Percentiles rank a stretch among this genome's conserved stretches.
Evolutionary conservation across 1,139 yeast genomes (phyloP).

Genomic region (Hansenula anomala): DNA sequence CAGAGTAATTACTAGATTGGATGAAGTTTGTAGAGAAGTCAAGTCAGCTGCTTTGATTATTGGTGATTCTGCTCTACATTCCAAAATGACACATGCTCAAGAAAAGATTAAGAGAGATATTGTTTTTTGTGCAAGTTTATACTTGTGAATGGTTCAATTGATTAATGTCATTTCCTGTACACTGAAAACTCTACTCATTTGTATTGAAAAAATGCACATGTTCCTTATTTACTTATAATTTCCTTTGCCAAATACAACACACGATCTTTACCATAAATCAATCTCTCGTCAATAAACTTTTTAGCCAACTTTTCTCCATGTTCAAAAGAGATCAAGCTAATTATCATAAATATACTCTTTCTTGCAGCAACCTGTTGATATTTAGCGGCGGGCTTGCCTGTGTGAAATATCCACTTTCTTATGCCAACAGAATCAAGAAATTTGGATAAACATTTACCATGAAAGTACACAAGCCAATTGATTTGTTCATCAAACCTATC

Average conservation of each 20-base stretch:
- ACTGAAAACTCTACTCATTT: no score
- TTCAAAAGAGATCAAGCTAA: constrained; percentile 20
- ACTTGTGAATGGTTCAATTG: constrained; percentile 40
- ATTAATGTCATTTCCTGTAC: no score
- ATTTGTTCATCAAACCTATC: neutral
- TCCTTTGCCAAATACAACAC: constrained; percentile 8
- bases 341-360: constrained; percentile 14
- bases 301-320: constrained; percentile 14
- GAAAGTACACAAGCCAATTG: no score
- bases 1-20: constrained; percentile 90
- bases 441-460: no score
- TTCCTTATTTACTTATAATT: constrained; percentile 1
- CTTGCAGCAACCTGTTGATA: constrained; percentile 1
- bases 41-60: constrained; percentile 91
- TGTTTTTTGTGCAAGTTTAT: constrained; percentile 94
- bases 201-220: no score
- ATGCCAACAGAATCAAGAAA: no score
- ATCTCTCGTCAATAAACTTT: constrained; percentile 13
- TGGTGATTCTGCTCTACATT: constrained; percentile 84
- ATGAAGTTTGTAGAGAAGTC: constrained; percentile 93
- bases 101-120: constrained; percentile 94
- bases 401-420: no score
- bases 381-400: no score
- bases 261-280: constrained; percentile 10
- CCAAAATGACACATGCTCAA: constrained; percentile 89